Evolutionary conservation across 768 basidiomycete species (phyloP).

Genomic region (Gloeostereum incarnatum): DNA sequence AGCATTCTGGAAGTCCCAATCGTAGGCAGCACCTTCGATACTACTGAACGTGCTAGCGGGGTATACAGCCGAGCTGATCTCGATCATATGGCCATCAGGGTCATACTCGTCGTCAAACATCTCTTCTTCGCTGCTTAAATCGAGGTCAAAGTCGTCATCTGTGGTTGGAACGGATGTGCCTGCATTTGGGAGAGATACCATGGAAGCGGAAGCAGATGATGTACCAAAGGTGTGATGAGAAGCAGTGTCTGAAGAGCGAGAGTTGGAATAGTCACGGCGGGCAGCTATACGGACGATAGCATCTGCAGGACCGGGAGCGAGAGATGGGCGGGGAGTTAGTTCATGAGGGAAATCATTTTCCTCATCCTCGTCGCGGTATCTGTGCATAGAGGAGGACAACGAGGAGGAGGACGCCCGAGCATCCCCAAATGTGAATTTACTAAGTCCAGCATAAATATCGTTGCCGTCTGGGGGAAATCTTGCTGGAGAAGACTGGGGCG

Average conservation of each 20-base stretch:
- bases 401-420: slow-evolving; percentile 1
- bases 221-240: slow-evolving; percentile 7
- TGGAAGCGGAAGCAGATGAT: slow-evolving; percentile 15
- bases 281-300: too few relatives aligned
- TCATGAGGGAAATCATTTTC: neutral
- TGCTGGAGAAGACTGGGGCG: neutral
- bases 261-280: slow-evolving; percentile 2
- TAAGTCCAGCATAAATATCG: slow-evolving; percentile 1
- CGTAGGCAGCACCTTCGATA: slow-evolving; percentile 7
- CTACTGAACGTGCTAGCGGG: slow-evolving; percentile 18
- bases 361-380: slow-evolving; percentile 4
- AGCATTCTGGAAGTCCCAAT: neutral
- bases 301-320: slow-evolving; percentile 1
- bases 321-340: slow-evolving; percentile 7
- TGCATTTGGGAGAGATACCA: slow-evolving; percentile 2
- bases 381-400: neutral
- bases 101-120: slow-evolving; percentile 31
- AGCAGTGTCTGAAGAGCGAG: slow-evolving; percentile 5
- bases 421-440: neutral
- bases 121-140: slow-evolving; percentile 41
- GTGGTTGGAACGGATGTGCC: neutral
- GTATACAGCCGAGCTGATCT: slow-evolving; percentile 27
- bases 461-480: neutral
- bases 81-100: slow-evolving; percentile 25
- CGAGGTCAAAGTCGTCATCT: slow-evolving; percentile 13